Evolutionary conservation across 2,329 filamentous ascomycete species (phyloP).

Genomic region (Paraphoma chrysanthemicola): DNA sequence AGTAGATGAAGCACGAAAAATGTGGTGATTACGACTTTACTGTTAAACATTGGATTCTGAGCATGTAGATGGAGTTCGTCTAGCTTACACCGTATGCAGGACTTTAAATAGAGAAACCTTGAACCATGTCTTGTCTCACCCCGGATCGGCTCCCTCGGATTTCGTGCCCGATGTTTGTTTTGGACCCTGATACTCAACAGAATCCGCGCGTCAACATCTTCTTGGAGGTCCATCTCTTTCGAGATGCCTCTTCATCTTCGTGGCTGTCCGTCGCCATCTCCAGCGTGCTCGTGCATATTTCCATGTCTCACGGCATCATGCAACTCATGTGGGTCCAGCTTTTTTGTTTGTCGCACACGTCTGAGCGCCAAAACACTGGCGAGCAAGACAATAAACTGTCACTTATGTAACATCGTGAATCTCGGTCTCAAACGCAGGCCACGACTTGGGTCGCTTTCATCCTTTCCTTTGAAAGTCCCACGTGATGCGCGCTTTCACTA

Average conservation of each 20-base stretch:
- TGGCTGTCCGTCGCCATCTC: not conserved
- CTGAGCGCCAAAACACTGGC: conserved; percentile 19
- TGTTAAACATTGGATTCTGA: conserved; percentile 21
- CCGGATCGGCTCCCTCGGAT: not conserved
- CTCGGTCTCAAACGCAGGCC: too few species aligned
- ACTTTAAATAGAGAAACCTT: not conserved
- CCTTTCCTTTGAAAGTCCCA: not conserved
- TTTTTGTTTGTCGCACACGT: conserved; percentile 37
- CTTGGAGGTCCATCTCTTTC: not conserved
- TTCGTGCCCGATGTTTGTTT: not conserved
- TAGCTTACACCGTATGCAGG: conserved; percentile 11
- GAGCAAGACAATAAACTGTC: not conserved
- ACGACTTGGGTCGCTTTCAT: not conserved
- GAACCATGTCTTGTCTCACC: not conserved
- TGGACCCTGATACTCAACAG: not conserved
- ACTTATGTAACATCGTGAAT: not conserved
- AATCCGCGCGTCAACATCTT: not conserved
- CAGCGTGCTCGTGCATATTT: conserved; percentile 20
- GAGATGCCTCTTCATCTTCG: not conserved
- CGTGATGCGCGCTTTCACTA: conserved; percentile 18
- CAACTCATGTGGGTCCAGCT: conserved; percentile 17
- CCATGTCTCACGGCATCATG: conserved; percentile 30
- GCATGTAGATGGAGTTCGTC: conserved; percentile 21
- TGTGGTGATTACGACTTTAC: not conserved
- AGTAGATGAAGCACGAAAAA: not conserved